Conservation (phyloP, 2,329 filamentous ascomycete species). For the Alternaria arbusti region DNA sequence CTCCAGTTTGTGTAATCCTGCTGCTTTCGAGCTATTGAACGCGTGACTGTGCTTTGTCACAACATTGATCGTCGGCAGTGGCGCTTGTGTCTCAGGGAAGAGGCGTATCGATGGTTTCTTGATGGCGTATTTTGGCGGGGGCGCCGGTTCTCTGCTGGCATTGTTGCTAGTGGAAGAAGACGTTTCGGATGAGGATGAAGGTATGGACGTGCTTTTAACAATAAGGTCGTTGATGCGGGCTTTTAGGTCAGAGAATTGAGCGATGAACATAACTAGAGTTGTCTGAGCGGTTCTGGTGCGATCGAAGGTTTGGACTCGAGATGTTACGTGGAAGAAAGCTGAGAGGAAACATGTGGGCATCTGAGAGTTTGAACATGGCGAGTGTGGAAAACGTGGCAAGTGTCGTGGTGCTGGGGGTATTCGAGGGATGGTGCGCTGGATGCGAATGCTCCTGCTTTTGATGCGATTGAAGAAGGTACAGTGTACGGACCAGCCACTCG, state of each 20-base stretch:
- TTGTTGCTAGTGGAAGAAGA: neutral
- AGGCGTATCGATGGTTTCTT: neutral
- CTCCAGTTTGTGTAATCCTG: constrained; percentile 4
- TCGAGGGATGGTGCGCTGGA: neutral
- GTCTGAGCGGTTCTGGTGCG: neutral
- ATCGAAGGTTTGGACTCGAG: neutral
- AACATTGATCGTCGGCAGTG: neutral
- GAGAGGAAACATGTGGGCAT: neutral
- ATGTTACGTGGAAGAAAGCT: neutral
- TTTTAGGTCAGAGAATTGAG: neutral
- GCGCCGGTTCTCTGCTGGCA: neutral
- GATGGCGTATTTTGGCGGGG: neutral
- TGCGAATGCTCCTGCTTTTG: neutral
- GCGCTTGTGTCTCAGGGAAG: neutral
- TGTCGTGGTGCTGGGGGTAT: neutral
- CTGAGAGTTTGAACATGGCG: neutral
- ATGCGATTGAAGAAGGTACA: neutral
- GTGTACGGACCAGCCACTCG: neutral
- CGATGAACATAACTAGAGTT: neutral
- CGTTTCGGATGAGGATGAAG: neutral
- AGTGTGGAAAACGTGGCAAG: neutral
- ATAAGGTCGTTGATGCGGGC: neutral
- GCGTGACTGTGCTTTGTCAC: constrained; percentile 2
- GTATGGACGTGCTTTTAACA: neutral
- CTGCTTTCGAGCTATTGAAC: constrained; percentile 3